Evolutionary conservation across 2,329 filamentous ascomycete genomes (phyloP), one percentile per base, ranked within the genome.

Genomic region (Aspergillus udagawae): DNA sequence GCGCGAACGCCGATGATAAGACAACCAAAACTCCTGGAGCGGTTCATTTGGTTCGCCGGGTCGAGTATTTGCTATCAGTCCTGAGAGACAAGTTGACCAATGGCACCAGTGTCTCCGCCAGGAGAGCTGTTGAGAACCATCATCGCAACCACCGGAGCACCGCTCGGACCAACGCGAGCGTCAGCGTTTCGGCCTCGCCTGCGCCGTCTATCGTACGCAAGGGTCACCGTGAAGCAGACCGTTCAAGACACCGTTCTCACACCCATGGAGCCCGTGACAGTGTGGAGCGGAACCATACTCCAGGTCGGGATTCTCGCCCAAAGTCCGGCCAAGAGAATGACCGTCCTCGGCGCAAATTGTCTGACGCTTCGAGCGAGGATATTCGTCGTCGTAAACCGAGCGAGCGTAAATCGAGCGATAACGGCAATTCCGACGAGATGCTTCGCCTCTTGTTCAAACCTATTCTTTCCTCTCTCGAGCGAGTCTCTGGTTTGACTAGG

Each of bases 61-160:
- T 93, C 9, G 94, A 97, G 69, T 99, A 99, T 70, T 83, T 99
- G 14, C 82, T 99, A 44, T 96, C 92, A n/a, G 92, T 99, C 1
- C 79, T 99, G 59, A 91, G 93, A 70, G 91, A 96, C 69, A 91
- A 95, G 74, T 88, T 86, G 2, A 86, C 86, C 60, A 90, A 96
- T 60, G 77, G 78, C 25, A 68, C 72, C 29, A 77, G 71, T 68
- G 82, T 84, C 29, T 85, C 85, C 21, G 89, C 89, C 3, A 92
- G 90, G 72, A 87, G 87, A 68, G 86, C 89, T 1, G 86, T 95
- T 28, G 92, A 96, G 67, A 96, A 96, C 63, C 92, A 97, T 67
- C 92, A 96, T 73, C 90, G 92, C 55, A 96, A 93, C 77, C 96
- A 92, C 77, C 96, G 96, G 78, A 93, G 95, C 69, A 67, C 70